Conservation (phyloP, 805 yeast species). For the Tetrapisispora nanseiensis region DNA sequence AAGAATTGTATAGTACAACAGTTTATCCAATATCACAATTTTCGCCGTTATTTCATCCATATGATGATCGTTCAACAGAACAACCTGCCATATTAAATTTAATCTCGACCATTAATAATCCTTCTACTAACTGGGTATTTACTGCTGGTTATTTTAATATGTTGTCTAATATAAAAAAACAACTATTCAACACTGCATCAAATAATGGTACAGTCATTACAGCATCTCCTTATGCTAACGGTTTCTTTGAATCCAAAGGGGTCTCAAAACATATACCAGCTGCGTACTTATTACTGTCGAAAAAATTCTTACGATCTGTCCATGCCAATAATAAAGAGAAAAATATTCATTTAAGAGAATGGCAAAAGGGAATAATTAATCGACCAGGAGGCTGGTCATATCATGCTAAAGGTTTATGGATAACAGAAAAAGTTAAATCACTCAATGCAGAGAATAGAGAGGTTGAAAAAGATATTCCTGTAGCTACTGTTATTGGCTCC, state of each 20-base stretch:
- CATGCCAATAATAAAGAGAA: slow-evolving; percentile 32
- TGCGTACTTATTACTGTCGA: slow-evolving; percentile 73
- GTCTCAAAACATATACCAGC: slow-evolving; percentile 73
- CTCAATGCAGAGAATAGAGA: slow-evolving; percentile 6
- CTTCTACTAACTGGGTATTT: slow-evolving; percentile 62
- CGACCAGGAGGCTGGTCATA: slow-evolving; percentile 88
- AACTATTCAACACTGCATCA: slow-evolving; percentile 49
- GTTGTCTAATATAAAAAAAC: slow-evolving; percentile 58
- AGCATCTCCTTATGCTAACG: slow-evolving; percentile 90
- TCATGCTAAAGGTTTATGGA: slow-evolving; percentile 96
- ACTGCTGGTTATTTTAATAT: slow-evolving; percentile 97
- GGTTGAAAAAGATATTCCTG: slow-evolving; percentile 34
- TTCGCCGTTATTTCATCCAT: slow-evolving; percentile 59
- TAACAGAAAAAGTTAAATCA: slow-evolving; percentile 36
- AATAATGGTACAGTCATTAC: slow-evolving; percentile 50
- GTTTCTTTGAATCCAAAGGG: slow-evolving; percentile 80
- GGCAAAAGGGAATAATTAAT: slow-evolving; percentile 82
- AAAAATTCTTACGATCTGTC: slow-evolving; percentile 51
- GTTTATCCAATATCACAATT: slow-evolving; percentile 90
- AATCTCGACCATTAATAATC: slow-evolving; percentile 44
- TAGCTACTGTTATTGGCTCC: slow-evolving; percentile 78
- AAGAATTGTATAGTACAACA: slow-evolving; percentile 41
- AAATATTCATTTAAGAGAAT: slow-evolving; percentile 56
- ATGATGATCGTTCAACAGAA: slow-evolving; percentile 64
- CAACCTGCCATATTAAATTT: slow-evolving; percentile 56